Evolutionary conservation across 2,329 filamentous ascomycete species (phyloP).

Genomic region (Trichoderma cornu-damae): DNA sequence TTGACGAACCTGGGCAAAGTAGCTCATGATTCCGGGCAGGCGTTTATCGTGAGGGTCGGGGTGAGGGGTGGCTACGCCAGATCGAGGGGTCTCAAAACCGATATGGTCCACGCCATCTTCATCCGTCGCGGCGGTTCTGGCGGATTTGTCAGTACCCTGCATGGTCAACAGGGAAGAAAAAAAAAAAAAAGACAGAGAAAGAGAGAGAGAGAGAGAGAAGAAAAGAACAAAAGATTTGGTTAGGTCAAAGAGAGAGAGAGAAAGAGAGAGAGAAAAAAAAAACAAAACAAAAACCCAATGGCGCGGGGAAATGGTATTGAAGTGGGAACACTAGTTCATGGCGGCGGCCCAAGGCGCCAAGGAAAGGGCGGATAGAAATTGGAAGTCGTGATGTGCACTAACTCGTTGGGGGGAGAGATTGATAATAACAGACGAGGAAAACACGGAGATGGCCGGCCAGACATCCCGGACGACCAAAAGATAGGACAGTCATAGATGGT

Average conservation of each 20-base stretch:
- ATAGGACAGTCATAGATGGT: slow-evolving; percentile 21
- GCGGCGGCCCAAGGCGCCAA: slow-evolving; percentile 35
- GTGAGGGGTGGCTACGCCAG: slow-evolving; percentile 86
- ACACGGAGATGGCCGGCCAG: slow-evolving; percentile 27
- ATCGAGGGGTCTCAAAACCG: slow-evolving; percentile 81
- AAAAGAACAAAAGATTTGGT: slow-evolving; percentile 28
- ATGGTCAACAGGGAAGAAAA: slow-evolving; percentile 32
- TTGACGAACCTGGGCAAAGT: slow-evolving; percentile 99
- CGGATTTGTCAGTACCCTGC: slow-evolving; percentile 48
- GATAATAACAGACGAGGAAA: slow-evolving; percentile 28
- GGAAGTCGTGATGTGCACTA: slow-evolving; percentile 18
- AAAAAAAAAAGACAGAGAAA: slow-evolving; percentile 13
- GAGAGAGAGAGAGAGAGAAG: slow-evolving; percentile 15
- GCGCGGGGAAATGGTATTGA: slow-evolving; percentile 22
- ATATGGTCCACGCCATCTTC: slow-evolving; percentile 72
- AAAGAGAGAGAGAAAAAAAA: slow-evolving; percentile 22
- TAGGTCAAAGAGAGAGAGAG: slow-evolving; percentile 13
- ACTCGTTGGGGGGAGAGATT: slow-evolving; percentile 9
- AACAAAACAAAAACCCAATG: too few relatives aligned
- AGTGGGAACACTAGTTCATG: slow-evolving; percentile 40
- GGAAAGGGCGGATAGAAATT: slow-evolving; percentile 20
- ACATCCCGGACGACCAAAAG: slow-evolving; percentile 18
- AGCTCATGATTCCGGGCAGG: slow-evolving; percentile 91
- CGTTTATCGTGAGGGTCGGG: slow-evolving; percentile 93
- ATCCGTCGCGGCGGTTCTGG: slow-evolving; percentile 54